A percentile compares a stretch with the other conserved stretches of the same genome.
These are phyloP conservation scores for Syzygium oleosum DNA, from an alignment of 345 rosid species.

Conservation along the genomic window DNA sequence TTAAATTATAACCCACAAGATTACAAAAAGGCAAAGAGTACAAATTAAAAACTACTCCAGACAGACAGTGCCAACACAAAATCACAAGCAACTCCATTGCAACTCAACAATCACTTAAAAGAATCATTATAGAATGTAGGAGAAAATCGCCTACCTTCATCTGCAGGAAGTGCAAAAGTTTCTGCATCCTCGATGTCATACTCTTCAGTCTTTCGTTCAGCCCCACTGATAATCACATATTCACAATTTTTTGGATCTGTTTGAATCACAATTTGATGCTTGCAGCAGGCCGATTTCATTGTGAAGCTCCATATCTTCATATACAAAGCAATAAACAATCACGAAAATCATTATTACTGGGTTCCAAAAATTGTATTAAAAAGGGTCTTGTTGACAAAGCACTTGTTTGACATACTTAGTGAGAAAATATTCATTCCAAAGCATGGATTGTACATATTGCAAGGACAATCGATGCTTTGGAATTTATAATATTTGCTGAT, in stretches of 20 bases:
- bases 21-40: neutral
- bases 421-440: neutral
- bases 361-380: neutral
- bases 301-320: conserved; percentile 93
- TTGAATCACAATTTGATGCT: conserved; percentile 83
- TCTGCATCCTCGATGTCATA: conserved; percentile 93
- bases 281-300: conserved; percentile 96
- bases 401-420: neutral
- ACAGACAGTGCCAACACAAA: neutral
- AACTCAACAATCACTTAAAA: neutral
- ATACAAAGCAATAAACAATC: neutral
- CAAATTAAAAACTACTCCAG: neutral
- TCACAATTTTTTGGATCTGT: conserved; percentile 96
- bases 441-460: neutral
- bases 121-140: neutral
- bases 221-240: conserved; percentile 84
- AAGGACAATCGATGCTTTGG: neutral
- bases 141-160: conserved; percentile 54
- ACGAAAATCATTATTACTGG: neutral
- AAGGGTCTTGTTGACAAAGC: neutral
- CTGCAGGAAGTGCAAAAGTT: conserved; percentile 87
- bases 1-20: neutral
- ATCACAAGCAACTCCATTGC: neutral
- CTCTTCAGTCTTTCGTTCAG: conserved; percentile 75
- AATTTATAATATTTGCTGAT: neutral